Base-by-base conservation (phyloP, 306 rosid genomes). In the Quercus dentata region DNA sequence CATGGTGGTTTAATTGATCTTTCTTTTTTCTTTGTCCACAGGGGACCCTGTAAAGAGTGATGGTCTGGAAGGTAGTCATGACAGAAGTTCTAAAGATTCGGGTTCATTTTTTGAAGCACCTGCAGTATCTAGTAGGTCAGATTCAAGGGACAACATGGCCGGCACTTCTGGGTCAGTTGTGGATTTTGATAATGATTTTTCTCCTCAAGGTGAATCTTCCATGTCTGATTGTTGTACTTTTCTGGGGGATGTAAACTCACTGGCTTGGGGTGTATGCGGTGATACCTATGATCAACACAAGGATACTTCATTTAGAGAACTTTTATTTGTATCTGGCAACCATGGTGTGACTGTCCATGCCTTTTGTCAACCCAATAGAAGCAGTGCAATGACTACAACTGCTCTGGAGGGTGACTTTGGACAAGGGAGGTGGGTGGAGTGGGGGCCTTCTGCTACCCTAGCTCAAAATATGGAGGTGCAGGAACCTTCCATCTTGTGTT, bases 351-450 rank as follows among this genome's bases (percentile, higher is more conserved):
- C 88, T 17, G 96, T 90, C 49, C 99, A 92, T 85, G 92, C 93
- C 64, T 95, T 95, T 84, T 64, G 82, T 77, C 82, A 89, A 76
- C 78, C 44, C 54, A 76, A 82, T 52, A 67, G 75, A 81, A 62
- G 79, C 55, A 62, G 63, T 74, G 82, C 82, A 78, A 61, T 63
- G 58, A 72, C 63, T 67, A 75, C 82, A 74, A 78, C 73, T 68
- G 84, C 70, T 79, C 33, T 55, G 78, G 87, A 85, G 76, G 79
- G 86, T 46, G 85, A 82, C 79, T 85, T 68, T 85, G 84, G 82
- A 83, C 85, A 86, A 71, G 97, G 99, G 13, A 81, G 86, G 86
- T 92, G 97, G 99, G 92, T 92, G 76, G 92, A 91, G 78, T 95
- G 97, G 97, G 92, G 94, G 58, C 91, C 97, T 78, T 69, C 57